These are phyloP conservation scores for Trichophyton schoenleinii DNA, from an alignment of 2,329 filamentous ascomycete genomes.

Conservation along the genomic window DNA sequence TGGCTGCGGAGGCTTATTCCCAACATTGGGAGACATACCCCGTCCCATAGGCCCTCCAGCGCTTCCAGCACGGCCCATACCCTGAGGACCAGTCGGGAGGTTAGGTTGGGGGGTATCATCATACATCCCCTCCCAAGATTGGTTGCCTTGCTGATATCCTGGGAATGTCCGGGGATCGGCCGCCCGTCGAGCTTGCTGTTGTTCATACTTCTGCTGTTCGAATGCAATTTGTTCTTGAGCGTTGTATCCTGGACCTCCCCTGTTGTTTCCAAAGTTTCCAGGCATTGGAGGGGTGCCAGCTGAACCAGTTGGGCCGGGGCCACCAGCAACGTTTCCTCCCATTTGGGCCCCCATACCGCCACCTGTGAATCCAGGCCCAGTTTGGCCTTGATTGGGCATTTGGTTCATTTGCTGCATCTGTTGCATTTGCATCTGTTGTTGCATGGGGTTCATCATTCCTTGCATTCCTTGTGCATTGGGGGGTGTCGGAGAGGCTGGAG, in stretches of 20 bases:
- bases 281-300: constrained; percentile 27
- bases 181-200: constrained; percentile 47
- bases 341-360: constrained; percentile 27
- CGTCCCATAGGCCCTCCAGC: constrained; percentile 27
- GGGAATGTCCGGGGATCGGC: constrained; percentile 32
- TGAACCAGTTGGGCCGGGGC: constrained; percentile 39
- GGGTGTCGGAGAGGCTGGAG: constrained; percentile 23
- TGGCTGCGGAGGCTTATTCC: constrained; percentile 32
- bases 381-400: constrained; percentile 36
- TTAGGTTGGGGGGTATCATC: constrained; percentile 83
- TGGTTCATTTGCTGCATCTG: constrained; percentile 55
- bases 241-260: constrained; percentile 46
- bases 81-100: constrained; percentile 42
- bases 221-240: constrained; percentile 62
- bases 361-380: constrained; percentile 16
- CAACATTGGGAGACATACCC: constrained; percentile 28
- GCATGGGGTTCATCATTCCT: constrained; percentile 58
- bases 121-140: constrained; percentile 98
- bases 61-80: constrained; percentile 31
- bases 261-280: constrained; percentile 30
- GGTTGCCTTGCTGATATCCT: constrained; percentile 40
- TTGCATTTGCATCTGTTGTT: constrained; percentile 56
- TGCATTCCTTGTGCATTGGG: constrained; percentile 45
- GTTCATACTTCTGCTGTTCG: constrained; percentile 67
- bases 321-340: constrained; percentile 20